phyloP scores from a whole-genome alignment of 345 rosid genomes.

The Isatis tinctoria region DNA sequence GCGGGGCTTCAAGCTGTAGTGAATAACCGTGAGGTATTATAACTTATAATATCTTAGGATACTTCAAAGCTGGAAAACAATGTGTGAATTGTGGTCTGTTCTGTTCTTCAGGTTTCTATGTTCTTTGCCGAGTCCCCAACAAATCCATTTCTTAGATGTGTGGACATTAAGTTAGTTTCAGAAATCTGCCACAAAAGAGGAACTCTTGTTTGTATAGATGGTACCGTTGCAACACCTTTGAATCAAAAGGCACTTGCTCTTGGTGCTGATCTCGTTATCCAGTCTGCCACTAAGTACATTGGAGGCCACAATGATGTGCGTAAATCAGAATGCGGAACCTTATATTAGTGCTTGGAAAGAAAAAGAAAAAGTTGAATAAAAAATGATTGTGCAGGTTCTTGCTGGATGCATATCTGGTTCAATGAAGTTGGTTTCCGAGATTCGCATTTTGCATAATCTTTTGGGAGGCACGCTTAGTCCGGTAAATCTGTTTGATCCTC shows the following conservation, averaged over 20 bases:
- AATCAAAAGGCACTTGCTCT: constrained; percentile 86
- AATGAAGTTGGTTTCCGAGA: constrained; percentile 49
- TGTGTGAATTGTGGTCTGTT: background rate
- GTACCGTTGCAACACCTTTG: constrained; percentile 83
- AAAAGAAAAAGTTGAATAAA: no score
- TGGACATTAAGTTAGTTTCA: constrained; percentile 77
- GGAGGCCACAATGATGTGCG: constrained; percentile 94
- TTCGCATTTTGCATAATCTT: constrained; percentile 72
- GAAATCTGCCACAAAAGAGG: constrained; percentile 76
- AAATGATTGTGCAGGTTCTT: constrained; percentile 51
- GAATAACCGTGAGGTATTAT: constrained; percentile 53
- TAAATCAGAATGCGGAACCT: background rate
- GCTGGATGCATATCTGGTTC: constrained; percentile 88
- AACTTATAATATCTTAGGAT: background rate
- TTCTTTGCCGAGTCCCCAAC: constrained; percentile 94
- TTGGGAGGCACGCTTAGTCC: constrained; percentile 90
- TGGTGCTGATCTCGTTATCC: constrained; percentile 88
- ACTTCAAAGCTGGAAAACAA: background rate
- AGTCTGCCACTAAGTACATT: constrained; percentile 82
- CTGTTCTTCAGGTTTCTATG: constrained; percentile 55
- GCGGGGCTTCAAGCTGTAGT: constrained; percentile 57
- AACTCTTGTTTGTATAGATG: constrained; percentile 80
- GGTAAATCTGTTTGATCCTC: constrained; percentile 33
- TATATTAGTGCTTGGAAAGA: background rate
- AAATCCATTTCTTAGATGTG: constrained; percentile 79